Conservation (phyloP, 805 yeast genomes). For the Lachancea sp. region DNA sequence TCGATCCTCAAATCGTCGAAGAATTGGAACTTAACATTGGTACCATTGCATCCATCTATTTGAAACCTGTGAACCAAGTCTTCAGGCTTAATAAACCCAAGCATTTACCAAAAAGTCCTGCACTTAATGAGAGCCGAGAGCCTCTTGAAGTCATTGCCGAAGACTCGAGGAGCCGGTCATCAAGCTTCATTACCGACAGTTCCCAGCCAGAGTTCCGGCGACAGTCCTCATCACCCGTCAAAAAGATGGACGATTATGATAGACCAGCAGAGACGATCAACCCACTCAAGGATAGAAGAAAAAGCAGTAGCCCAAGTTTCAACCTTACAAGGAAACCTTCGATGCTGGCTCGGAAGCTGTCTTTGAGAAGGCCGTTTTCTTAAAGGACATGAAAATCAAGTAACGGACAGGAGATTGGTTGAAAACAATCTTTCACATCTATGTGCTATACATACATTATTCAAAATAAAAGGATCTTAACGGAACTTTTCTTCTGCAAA, state of each 20-base stretch:
- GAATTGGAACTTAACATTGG: slow-evolving; percentile 82
- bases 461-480: slow-evolving; percentile 27
- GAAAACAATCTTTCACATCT: neutral
- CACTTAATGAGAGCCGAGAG: slow-evolving; percentile 30
- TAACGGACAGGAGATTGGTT: neutral
- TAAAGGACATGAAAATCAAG: neutral
- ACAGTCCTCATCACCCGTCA: slow-evolving; percentile 6
- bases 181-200: neutral
- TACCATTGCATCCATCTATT: slow-evolving; percentile 71
- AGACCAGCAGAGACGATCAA: slow-evolving; percentile 35
- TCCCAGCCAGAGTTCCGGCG: neutral
- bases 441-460: slow-evolving; percentile 1
- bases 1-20: slow-evolving; percentile 65
- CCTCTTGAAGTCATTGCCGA: slow-evolving; percentile 15
- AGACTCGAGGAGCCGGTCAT: slow-evolving; percentile 9
- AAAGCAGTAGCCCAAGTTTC: slow-evolving; percentile 28
- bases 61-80: slow-evolving; percentile 77
- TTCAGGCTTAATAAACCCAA: slow-evolving; percentile 59
- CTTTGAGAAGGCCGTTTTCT: slow-evolving; percentile 27
- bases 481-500: slow-evolving; percentile 30
- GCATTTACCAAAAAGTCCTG: slow-evolving; percentile 45
- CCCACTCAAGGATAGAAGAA: slow-evolving; percentile 31
- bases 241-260: slow-evolving; percentile 35
- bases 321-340: slow-evolving; percentile 33
- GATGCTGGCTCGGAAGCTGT: slow-evolving; percentile 31